A percentile compares a stretch with the other conserved stretches of the same genome.
phyloP scores from a whole-genome alignment of 805 yeast species.

The Metahyphopichia silvanorum region DNA sequence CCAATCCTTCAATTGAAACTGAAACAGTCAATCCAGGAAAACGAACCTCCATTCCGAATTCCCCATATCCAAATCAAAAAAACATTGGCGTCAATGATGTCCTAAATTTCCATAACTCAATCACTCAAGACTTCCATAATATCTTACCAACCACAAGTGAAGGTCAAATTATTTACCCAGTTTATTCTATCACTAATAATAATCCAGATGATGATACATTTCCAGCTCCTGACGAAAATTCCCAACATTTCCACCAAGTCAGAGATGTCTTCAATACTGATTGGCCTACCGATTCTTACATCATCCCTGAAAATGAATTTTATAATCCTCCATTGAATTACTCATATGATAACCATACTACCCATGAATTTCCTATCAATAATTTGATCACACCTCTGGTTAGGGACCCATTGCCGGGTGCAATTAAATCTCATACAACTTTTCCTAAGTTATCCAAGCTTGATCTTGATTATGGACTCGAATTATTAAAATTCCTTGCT shows the following conservation, averaged over 20 bases:
- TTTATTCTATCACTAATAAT: conserved; percentile 20
- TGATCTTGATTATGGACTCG: conserved; percentile 4
- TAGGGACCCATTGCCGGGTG: conserved; percentile 6
- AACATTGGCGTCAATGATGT: conserved; percentile 12
- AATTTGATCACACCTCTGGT: not conserved
- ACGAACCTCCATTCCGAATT: not conserved
- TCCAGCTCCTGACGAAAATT: too few relatives aligned
- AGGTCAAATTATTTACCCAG: conserved; percentile 35
- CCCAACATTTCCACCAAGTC: too few relatives aligned
- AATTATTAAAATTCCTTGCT: conserved; percentile 5
- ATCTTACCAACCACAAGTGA: conserved; percentile 21
- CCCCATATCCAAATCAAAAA: not conserved
- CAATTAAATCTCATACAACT: conserved; percentile 1
- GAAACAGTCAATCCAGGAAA: too few relatives aligned
- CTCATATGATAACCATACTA: conserved; percentile 1
- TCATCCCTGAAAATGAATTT: too few relatives aligned
- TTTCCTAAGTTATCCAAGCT: not conserved
- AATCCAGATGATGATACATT: not conserved
- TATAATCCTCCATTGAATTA: not conserved
- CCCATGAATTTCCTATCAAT: too few relatives aligned
- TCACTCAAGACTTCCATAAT: conserved; percentile 31
- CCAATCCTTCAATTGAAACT: too few relatives aligned
- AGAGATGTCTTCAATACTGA: not conserved
- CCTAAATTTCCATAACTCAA: conserved; percentile 10
- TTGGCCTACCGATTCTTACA: too few relatives aligned